Percentiles rank a stretch among this genome's conserved stretches.
Conservation (phyloP, 192 early-diverging fungal genomes). For the Tieghemiomyces parasiticus region DNA sequence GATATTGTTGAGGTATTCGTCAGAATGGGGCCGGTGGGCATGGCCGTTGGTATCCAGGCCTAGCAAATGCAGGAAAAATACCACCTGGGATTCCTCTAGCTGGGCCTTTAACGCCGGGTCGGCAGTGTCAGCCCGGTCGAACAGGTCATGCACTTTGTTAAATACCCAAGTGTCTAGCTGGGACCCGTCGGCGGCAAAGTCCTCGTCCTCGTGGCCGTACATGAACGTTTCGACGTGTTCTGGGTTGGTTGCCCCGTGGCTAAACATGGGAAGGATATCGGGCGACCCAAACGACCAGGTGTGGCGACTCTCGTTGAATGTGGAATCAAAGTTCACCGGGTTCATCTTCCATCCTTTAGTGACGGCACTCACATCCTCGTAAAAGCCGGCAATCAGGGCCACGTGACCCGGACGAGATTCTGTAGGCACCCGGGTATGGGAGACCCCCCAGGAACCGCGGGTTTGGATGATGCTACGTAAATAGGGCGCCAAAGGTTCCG, state of each 20-base stretch:
- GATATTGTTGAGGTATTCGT: constrained; percentile 82
- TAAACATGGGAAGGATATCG: constrained; percentile 95
- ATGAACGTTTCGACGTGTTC: constrained; percentile 74
- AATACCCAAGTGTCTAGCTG: constrained; percentile 87
- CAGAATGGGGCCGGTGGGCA: constrained; percentile 63
- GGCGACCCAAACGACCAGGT: constrained; percentile 98
- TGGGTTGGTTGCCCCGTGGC: constrained; percentile 71
- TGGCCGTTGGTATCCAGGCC: constrained; percentile 95
- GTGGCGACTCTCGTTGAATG: constrained; percentile 85
- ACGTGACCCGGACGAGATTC: constrained; percentile 94
- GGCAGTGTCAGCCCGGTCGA: constrained; percentile 27
- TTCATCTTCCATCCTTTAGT: constrained; percentile 97
- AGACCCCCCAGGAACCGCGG: constrained; percentile 63
- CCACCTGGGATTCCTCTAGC: constrained; percentile 56
- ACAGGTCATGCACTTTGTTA: constrained; percentile 57
- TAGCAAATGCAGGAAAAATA: constrained; percentile 90
- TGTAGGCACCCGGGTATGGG: constrained; percentile 87
- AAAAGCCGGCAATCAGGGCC: constrained; percentile 95
- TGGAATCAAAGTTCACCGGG: constrained; percentile 91
- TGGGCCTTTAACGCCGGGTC: constrained; percentile 14
- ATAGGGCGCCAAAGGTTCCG: constrained; percentile 27
- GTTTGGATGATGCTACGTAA: constrained; percentile 40
- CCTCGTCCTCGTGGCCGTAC: constrained; percentile 76
- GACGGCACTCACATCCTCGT: constrained; percentile 96
- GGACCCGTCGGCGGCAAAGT: constrained; percentile 77